phyloP scores from a whole-genome alignment of 345 rosid species.

The Bruguiera gymnorhiza region DNA sequence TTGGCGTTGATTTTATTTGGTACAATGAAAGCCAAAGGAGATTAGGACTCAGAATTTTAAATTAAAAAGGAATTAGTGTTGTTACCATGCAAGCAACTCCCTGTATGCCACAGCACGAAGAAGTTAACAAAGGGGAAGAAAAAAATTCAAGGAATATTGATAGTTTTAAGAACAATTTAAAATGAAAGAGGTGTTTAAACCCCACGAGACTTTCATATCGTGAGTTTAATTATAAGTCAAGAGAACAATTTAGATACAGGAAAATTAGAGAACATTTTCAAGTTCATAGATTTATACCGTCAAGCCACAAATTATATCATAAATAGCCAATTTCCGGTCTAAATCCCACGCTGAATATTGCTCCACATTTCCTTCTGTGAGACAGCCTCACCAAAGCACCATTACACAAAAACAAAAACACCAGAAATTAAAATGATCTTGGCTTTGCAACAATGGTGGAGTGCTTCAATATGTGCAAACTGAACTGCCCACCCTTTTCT shows the following conservation, averaged over 20 bases:
- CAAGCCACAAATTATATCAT: neutral
- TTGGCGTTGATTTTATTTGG: too few species aligned
- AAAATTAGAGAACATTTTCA: neutral
- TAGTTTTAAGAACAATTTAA: too few species aligned
- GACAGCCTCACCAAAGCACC: neutral
- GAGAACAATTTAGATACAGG: neutral
- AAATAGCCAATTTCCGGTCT: neutral
- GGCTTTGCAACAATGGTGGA: constrained; percentile 93
- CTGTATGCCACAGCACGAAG: too few species aligned
- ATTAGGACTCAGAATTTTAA: too few species aligned
- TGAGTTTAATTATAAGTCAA: neutral
- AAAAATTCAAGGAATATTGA: too few species aligned
- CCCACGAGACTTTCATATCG: too few species aligned
- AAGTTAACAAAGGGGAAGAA: too few species aligned
- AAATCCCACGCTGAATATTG: neutral
- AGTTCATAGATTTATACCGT: constrained; percentile 7
- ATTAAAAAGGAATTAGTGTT: too few species aligned
- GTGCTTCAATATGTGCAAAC: constrained; percentile 91
- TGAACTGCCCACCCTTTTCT: constrained; percentile 97
- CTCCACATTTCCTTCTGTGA: neutral
- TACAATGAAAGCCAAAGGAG: too few species aligned
- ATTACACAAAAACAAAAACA: neutral
- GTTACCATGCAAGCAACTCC: too few species aligned
- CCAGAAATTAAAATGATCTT: constrained; percentile 28
- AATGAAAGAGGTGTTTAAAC: too few species aligned